Evolutionary conservation across 2,329 filamentous ascomycete genomes (phyloP), one percentile per base, ranked within the genome.

Genomic region (Fusarium armeniacum): DNA sequence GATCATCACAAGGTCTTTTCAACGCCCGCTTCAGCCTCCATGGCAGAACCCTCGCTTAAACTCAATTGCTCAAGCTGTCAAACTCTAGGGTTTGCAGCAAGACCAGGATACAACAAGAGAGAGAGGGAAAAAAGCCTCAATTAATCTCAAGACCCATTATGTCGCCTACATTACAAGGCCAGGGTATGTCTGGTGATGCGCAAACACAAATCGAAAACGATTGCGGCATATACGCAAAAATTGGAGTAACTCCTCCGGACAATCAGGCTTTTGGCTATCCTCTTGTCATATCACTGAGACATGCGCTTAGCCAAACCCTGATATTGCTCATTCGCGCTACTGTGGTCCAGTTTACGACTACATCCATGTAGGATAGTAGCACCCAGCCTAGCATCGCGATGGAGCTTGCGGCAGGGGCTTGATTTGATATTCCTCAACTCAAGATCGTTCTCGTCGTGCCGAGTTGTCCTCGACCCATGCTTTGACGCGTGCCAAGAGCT

Each of bases 231-330:
- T 59, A 59, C 28, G 55, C 50, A 46, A 71, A 68, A 64, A 59
- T 47, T 33, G 54, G 59, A 64, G 53, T 33, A 60, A 53, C 50
- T 58, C 33, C 35, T 69, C 66, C 60, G 60, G 35, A 40, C 38
- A 35, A 40, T 20, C 26, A 44, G 50, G 24, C 40, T 50, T 51
- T 32, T 54, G 33, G 24, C 24, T 40, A 44, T 49, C 43, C 59
- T 46, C 38, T 64, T 55, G 58, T 68, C 70, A 71, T 73, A 57
- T 73, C 58, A 62, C 54, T 47, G 60, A 71, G 68, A 62, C 69
- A 62, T 61, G n/a, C 40, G 60, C 52, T 62, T 62, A 35, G 47
- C 68, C 61, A 60, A 46, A 62, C 58, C 56, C 65, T 64, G 65
- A 56, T 70, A 71, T 69, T 70, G 57, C 62, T 26, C 50, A 49